Conservation (phyloP, 305 asterid species). For the Euphrasia arctica region DNA sequence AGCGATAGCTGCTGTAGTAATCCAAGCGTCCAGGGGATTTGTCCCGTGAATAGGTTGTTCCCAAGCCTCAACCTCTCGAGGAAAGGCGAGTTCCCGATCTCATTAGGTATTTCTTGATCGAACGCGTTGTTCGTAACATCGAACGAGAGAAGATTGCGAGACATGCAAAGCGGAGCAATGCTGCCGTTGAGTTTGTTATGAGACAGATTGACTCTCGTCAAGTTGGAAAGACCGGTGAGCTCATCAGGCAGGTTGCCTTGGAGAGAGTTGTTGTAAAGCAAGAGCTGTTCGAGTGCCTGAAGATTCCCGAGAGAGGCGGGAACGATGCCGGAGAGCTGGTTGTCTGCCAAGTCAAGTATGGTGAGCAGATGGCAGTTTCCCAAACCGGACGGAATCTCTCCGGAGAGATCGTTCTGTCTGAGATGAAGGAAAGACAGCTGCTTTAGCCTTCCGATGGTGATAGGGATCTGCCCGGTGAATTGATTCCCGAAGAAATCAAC, state of each 20-base stretch:
- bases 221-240: slow-evolving; percentile 49
- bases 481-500: slow-evolving; percentile 75
- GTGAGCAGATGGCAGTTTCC: slow-evolving; percentile 64
- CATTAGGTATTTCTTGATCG: slow-evolving; percentile 59
- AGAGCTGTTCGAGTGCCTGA: slow-evolving; percentile 57
- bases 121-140: slow-evolving; percentile 77
- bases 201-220: slow-evolving; percentile 80
- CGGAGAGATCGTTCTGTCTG: slow-evolving; percentile 77
- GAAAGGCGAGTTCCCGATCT: slow-evolving; percentile 62
- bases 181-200: slow-evolving; percentile 69
- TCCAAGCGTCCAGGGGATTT: slow-evolving; percentile 74
- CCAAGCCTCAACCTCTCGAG: slow-evolving; percentile 81
- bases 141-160: slow-evolving; percentile 61
- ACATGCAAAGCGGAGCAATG: slow-evolving; percentile 67
- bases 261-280: slow-evolving; percentile 89
- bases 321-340: slow-evolving; percentile 56
- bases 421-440: slow-evolving; percentile 71
- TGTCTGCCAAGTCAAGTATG: slow-evolving; percentile 82
- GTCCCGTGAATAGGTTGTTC: slow-evolving; percentile 58
- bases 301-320: slow-evolving; percentile 66
- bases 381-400: slow-evolving; percentile 68
- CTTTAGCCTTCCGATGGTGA: slow-evolving; percentile 58
- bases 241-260: slow-evolving; percentile 62
- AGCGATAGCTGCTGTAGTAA: slow-evolving; percentile 54
- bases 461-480: slow-evolving; percentile 64